Evolutionary conservation across 352 stramenopile genomes (phyloP).

Genomic region (Globisporangium megalacanthum): DNA sequence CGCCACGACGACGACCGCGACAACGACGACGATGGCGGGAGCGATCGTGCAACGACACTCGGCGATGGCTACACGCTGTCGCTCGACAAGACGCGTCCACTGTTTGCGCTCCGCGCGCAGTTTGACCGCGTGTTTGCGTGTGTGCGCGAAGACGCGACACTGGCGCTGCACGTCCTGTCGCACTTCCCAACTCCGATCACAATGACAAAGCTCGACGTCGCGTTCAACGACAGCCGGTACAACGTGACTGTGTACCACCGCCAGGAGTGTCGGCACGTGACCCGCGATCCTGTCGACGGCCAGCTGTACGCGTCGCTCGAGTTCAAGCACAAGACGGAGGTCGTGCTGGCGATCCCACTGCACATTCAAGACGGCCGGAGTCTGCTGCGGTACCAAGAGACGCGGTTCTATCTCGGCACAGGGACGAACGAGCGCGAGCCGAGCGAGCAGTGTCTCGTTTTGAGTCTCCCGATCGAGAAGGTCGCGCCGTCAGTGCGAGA

Average conservation of each 20-base stretch:
- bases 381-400: slow-evolving; percentile 56
- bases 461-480: slow-evolving; percentile 51
- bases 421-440: slow-evolving; percentile 18
- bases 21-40: slow-evolving; percentile 28
- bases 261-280: slow-evolving; percentile 4
- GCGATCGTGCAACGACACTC: slow-evolving; percentile 17
- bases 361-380: slow-evolving; percentile 47
- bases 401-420: slow-evolving; percentile 47
- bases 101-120: slow-evolving; percentile 45
- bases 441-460: slow-evolving; percentile 37
- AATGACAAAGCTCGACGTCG: slow-evolving; percentile 57
- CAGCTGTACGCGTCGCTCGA: slow-evolving; percentile 40
- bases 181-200: slow-evolving; percentile 51
- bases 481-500: slow-evolving; percentile 24
- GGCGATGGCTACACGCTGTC: slow-evolving; percentile 37
- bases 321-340: slow-evolving; percentile 34
- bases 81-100: slow-evolving; percentile 40
- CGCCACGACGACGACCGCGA: slow-evolving; percentile 15
- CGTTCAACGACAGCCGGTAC: slow-evolving; percentile 77
- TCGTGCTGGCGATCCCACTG: slow-evolving; percentile 39
- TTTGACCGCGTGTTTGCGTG: slow-evolving; percentile 66
- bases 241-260: slow-evolving; percentile 52
- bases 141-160: slow-evolving; percentile 53
- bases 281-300: slow-evolving; percentile 21
- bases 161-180: slow-evolving; percentile 45